Evolutionary conservation across 2,329 filamentous ascomycete genomes (phyloP).

Genomic region (Paecilomyces dactylethromorphus): DNA sequence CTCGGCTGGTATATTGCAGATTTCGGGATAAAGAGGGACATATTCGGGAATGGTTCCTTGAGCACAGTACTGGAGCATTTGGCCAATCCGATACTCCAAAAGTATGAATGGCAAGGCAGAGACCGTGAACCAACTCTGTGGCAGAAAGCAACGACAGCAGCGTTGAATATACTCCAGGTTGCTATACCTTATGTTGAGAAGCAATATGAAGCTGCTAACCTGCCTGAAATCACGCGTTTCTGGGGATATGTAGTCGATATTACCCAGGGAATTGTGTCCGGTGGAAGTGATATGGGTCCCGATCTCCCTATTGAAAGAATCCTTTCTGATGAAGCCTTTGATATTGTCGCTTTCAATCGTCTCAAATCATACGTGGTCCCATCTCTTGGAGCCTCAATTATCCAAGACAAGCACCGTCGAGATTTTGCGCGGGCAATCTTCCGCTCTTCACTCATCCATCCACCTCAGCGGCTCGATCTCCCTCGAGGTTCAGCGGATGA

Average conservation of each 20-base stretch:
- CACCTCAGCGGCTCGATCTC: slow-evolving; percentile 57
- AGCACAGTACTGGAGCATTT: slow-evolving; percentile 60
- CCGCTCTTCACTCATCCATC: slow-evolving; percentile 72
- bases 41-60: slow-evolving; percentile 65
- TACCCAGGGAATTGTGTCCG: slow-evolving; percentile 62
- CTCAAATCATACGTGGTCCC: slow-evolving; percentile 66
- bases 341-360: slow-evolving; percentile 65
- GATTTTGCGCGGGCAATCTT: slow-evolving; percentile 73
- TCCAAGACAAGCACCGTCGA: slow-evolving; percentile 62
- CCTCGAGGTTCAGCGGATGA: slow-evolving; percentile 39
- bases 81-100: slow-evolving; percentile 63
- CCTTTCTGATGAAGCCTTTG: slow-evolving; percentile 68
- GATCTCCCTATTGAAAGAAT: slow-evolving; percentile 42
- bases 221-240: slow-evolving; percentile 48
- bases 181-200: slow-evolving; percentile 56
- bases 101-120: slow-evolving; percentile 69
- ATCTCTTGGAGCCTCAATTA: slow-evolving; percentile 57
- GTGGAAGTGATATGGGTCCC: slow-evolving; percentile 49
- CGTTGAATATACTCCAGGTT: slow-evolving; percentile 60
- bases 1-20: slow-evolving; percentile 42
- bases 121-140: slow-evolving; percentile 69
- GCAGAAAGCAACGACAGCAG: slow-evolving; percentile 69
- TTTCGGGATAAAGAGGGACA: slow-evolving; percentile 49
- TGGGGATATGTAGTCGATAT: slow-evolving; percentile 65
- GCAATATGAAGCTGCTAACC: slow-evolving; percentile 22